Evolutionary conservation across 2,329 filamentous ascomycete species (phyloP), one percentile per base, ranked within the genome.

Genomic region (Arachnomyces sp.): DNA sequence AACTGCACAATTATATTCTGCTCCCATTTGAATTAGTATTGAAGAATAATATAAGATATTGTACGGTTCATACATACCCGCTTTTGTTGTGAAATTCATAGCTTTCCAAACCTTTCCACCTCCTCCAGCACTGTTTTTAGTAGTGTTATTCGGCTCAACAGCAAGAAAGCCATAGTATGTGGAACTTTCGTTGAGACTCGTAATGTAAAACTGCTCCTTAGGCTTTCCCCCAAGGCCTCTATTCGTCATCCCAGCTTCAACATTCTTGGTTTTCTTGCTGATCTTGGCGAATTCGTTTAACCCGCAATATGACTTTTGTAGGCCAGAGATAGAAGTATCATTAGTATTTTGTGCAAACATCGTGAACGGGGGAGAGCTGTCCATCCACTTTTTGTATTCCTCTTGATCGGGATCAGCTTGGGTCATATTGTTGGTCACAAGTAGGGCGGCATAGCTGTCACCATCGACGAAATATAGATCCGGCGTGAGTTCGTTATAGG

Each of bases 161-260:
- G 85, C 84, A 11, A 95, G 66, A 39, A 88, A 81, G 1, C 79
- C 87, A 29, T 71, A 69, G 54, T 96, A 96, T 0, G 64, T 69
- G 3, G 82, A 80, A 50, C 78, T 86, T 3, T 73, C 66, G 45
- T 87, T 85, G 31, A 98, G 73, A 1, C 80, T 78, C 29, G 75
- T 78, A 35, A 95, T 72, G 52, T 90, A 87, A 59, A 98, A 95
- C 54, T 95, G 87, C 59, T 94, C 82, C 58, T 88, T 89, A 1
- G 86, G 86, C 44, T 80, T 70, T 37, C 77, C 77, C 3, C 78
- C 78, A 1, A 73, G 66, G 3, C 78, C 85, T 25, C 79, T 75
- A 18, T 72, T 79, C 2, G 81, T 89, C 71, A 94, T 84, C 30
- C 75, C 68, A 21, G 79, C 65, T 44, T 76, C 67, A 30, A 73